Evolutionary conservation across 2,329 filamentous ascomycete genomes (phyloP).

Genomic region (Colletotrichum graminicola): DNA sequence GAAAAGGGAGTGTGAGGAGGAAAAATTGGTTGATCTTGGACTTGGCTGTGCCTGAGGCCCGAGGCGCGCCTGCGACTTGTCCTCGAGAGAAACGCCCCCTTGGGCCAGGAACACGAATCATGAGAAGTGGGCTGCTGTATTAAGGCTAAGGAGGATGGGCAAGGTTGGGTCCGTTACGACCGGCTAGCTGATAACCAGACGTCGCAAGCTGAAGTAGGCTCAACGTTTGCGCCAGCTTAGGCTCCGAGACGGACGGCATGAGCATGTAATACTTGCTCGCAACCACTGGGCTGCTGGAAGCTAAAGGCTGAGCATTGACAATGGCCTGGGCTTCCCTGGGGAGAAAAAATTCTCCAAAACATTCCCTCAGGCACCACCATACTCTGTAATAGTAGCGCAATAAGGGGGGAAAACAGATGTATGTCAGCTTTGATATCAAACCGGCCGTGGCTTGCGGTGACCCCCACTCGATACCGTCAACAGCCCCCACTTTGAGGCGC

Average conservation of each 20-base stretch:
- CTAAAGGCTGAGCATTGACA: background rate
- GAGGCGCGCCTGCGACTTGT: slow-evolving; percentile 1
- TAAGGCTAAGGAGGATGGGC: slow-evolving; percentile 21
- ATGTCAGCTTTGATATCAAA: slow-evolving; percentile 42
- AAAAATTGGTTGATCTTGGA: slow-evolving; percentile 22
- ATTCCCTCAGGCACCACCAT: slow-evolving; percentile 36
- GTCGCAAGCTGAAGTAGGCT: background rate
- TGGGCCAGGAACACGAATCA: slow-evolving; percentile 38
- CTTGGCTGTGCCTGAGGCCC: slow-evolving; percentile 14
- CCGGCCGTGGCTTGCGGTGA: slow-evolving; percentile 41
- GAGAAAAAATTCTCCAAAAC: slow-evolving; percentile 29
- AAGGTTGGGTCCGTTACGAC: slow-evolving; percentile 32
- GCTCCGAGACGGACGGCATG: background rate
- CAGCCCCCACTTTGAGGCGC: slow-evolving; percentile 40
- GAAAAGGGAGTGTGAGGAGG: slow-evolving; percentile 4
- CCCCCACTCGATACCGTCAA: slow-evolving; percentile 40
- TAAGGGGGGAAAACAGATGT: background rate
- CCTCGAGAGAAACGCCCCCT: slow-evolving; percentile 18
- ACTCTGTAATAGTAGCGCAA: background rate
- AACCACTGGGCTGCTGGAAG: background rate
- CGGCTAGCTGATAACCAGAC: slow-evolving; percentile 17
- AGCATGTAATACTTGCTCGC: background rate
- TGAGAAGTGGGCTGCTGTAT: slow-evolving; percentile 41
- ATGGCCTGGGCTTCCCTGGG: background rate
- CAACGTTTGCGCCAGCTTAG: background rate